A percentile compares a stretch with the other conserved stretches of the same genome.
phyloP scores from a whole-genome alignment of 1,139 yeast species.

The Saccharomyces hybrid region DNA sequence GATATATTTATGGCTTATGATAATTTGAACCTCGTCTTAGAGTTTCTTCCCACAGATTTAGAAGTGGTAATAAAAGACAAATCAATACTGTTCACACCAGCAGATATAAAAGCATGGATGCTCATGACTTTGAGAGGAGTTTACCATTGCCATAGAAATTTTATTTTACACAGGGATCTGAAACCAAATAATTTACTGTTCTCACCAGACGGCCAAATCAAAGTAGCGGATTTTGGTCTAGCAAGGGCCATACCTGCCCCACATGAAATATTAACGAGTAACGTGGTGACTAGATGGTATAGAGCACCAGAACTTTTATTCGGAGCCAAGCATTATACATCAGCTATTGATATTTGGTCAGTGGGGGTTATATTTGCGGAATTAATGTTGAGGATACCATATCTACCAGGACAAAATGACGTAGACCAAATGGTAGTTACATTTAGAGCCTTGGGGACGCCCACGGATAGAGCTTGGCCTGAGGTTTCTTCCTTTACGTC shows the following conservation, averaged over 20 bases:
- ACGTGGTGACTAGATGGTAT: conserved; percentile 97
- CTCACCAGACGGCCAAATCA: conserved; percentile 79
- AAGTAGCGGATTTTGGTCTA: conserved; percentile 94
- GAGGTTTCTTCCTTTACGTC: conserved; percentile 73
- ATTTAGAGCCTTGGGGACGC: conserved; percentile 91
- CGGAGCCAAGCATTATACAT: conserved; percentile 84
- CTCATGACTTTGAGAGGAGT: conserved; percentile 90
- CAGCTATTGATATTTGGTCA: conserved; percentile 90
- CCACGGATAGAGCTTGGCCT: conserved; percentile 90
- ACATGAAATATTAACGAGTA: conserved; percentile 76
- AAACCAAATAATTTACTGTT: conserved; percentile 77
- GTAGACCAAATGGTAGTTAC: conserved; percentile 85
- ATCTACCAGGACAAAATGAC: conserved; percentile 88
- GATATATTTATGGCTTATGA: conserved; percentile 74
- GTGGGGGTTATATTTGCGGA: conserved; percentile 96
- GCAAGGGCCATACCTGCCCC: conserved; percentile 79
- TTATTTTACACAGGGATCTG: conserved; percentile 81
- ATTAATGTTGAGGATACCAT: conserved; percentile 88
- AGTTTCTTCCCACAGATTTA: conserved; percentile 84
- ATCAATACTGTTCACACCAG: conserved; percentile 66
- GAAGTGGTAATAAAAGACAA: conserved; percentile 85
- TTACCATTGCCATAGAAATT: conserved; percentile 90
- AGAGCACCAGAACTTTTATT: conserved; percentile 88
- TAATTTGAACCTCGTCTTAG: conserved; percentile 79
- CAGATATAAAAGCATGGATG: conserved; percentile 90